Evolutionary conservation across 78 protist genomes (phyloP).

Genomic region (Dictyostelium brefeldianum): DNA sequence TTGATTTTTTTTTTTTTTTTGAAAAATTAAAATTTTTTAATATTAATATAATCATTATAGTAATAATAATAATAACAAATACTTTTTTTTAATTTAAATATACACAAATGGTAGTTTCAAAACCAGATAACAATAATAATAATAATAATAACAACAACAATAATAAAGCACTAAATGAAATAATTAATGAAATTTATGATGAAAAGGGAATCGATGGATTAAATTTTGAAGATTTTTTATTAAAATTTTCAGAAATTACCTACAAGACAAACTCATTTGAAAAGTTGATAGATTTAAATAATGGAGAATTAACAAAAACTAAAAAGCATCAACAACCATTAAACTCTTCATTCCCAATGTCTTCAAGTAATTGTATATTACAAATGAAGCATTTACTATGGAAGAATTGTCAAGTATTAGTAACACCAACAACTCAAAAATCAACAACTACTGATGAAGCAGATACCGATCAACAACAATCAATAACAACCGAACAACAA

Average conservation of each 20-base stretch:
- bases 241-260: not conserved
- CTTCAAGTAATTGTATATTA: not conserved
- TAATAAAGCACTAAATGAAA: not conserved
- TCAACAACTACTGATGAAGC: not conserved
- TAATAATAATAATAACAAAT: no score
- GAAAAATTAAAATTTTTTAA: no score
- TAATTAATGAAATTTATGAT: conserved; percentile 12
- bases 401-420: conserved; percentile 7
- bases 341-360: conserved; percentile 4
- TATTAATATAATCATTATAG: no score
- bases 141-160: no score
- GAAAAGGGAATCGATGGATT: conserved; percentile 22
- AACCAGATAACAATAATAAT: no score
- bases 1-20: no score
- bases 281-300: not conserved
- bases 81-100: no score
- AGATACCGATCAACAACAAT: not conserved
- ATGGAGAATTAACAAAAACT: not conserved
- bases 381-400: conserved; percentile 23
- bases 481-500: no score
- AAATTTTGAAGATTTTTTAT: not conserved
- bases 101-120: no score
- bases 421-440: not conserved
- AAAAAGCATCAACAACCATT: not conserved
- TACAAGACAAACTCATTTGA: not conserved